Evolutionary conservation across 352 stramenopile genomes (phyloP).

Genomic region (Globisporangium viniferum): DNA sequence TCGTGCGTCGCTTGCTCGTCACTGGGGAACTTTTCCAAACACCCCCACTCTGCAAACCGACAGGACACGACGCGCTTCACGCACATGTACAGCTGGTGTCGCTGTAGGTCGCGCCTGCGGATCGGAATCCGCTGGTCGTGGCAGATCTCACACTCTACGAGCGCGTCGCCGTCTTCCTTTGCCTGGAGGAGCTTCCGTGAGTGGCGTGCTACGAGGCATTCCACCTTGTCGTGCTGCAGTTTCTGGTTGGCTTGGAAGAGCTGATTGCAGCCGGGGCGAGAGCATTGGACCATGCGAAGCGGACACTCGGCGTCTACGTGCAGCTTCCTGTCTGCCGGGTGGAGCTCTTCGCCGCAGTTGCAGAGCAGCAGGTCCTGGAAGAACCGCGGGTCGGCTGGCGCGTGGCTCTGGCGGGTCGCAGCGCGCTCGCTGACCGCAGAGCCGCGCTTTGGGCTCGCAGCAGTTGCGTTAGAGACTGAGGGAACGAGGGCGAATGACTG

Average conservation of each 20-base stretch:
- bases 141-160: conserved; percentile 40
- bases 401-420: conserved; percentile 12
- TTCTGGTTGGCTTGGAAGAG: conserved; percentile 30
- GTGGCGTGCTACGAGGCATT: conserved; percentile 31
- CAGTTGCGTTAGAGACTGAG: not conserved
- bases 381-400: conserved; percentile 2
- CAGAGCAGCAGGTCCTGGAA: conserved; percentile 37
- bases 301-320: conserved; percentile 43
- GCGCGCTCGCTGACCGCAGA: not conserved
- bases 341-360: conserved; percentile 55
- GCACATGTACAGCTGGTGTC: conserved; percentile 46
- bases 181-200: conserved; percentile 38
- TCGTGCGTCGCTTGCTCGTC: conserved; percentile 43
- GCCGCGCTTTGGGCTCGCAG: conserved; percentile 2
- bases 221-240: conserved; percentile 33
- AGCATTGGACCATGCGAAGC: conserved; percentile 38
- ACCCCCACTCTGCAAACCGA: conserved; percentile 50
- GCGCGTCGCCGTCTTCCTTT: conserved; percentile 35
- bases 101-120: conserved; percentile 32
- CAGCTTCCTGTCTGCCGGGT: conserved; percentile 20
- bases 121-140: conserved; percentile 27
- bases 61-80: conserved; percentile 45
- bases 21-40: conserved; percentile 30
- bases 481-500: conserved; percentile 19
- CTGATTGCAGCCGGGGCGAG: conserved; percentile 36